Conservation (phyloP, 2,329 filamentous ascomycete species). For the Xylaria sp. region DNA sequence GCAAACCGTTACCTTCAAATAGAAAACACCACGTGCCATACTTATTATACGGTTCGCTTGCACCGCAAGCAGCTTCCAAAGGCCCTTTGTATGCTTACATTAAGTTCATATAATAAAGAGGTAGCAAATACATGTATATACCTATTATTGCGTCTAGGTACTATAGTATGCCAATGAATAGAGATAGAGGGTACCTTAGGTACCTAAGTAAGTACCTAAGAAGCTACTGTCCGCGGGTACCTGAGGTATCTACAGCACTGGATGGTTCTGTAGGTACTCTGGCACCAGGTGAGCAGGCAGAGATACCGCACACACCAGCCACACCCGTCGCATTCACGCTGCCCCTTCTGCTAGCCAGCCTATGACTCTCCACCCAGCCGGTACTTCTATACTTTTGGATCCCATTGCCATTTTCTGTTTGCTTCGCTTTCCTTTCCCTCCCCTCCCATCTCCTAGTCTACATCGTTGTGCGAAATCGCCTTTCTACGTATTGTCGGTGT, state of each 20-base stretch:
- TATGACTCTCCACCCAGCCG: constrained; percentile 35
- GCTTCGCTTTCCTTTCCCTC: constrained; percentile 47
- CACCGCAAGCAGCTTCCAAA: constrained; percentile 32
- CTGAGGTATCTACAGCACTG: neutral
- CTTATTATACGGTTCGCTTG: constrained; percentile 9
- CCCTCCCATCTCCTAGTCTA: constrained; percentile 48
- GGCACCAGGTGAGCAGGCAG: constrained; percentile 2
- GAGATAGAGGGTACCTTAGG: too few relatives aligned
- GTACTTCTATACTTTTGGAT: constrained; percentile 41
- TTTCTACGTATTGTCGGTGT: constrained; percentile 53
- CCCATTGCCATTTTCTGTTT: constrained; percentile 43
- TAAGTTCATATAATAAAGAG: constrained; percentile 7
- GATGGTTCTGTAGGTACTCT: constrained; percentile 4
- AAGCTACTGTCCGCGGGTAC: neutral
- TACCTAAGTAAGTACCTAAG: too few relatives aligned
- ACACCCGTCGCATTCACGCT: constrained; percentile 2
- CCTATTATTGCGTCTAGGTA: too few relatives aligned
- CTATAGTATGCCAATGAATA: too few relatives aligned
- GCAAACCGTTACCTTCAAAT: constrained; percentile 15
- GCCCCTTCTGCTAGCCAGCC: constrained; percentile 14
- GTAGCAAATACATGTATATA: neutral
- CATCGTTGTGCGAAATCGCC: constrained; percentile 50
- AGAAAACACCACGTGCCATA: constrained; percentile 18
- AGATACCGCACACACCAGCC: constrained; percentile 10
- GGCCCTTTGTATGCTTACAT: constrained; percentile 21